Evolutionary conservation across 495 filamentous ascomycete genomes (phyloP).

Genomic region (Aspergillus cristatus): DNA sequence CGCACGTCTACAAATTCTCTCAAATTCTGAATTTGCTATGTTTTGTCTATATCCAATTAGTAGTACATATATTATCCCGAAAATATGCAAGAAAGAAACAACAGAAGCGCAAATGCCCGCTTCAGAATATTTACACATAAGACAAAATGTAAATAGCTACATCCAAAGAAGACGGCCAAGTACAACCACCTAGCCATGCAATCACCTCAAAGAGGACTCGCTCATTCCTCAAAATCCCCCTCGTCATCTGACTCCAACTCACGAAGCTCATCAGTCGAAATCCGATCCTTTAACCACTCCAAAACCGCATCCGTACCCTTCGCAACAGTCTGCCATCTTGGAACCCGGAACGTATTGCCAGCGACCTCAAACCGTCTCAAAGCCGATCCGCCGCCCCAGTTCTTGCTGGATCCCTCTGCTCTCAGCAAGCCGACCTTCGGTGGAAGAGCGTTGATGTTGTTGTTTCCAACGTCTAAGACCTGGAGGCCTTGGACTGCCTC

Average conservation of each 20-base stretch:
- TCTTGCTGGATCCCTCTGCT: constrained; percentile 33
- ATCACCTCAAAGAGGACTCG: too few relatives aligned
- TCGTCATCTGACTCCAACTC: constrained; percentile 27
- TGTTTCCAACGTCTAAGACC: constrained; percentile 69
- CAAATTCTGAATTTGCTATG: too few relatives aligned
- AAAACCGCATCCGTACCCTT: constrained; percentile 84
- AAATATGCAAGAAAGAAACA: background rate
- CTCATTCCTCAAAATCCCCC: constrained; percentile 3
- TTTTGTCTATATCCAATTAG: background rate
- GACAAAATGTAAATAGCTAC: background rate
- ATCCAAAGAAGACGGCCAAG: too few relatives aligned
- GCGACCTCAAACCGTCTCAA: constrained; percentile 54
- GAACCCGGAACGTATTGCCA: constrained; percentile 78
- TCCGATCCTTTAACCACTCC: constrained; percentile 69
- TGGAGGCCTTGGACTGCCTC: constrained; percentile 66
- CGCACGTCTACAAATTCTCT: background rate
- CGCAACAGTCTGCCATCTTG: constrained; percentile 75
- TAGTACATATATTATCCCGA: constrained; percentile 1
- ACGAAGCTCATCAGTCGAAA: constrained; percentile 53
- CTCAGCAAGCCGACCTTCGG: constrained; percentile 67
- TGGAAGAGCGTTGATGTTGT: constrained; percentile 69
- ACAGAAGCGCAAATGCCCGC: background rate
- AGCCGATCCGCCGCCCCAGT: constrained; percentile 27
- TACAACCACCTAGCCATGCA: background rate
- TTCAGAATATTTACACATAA: too few relatives aligned